These are phyloP conservation scores for Collybiopsis luxurians DNA, from an alignment of 768 basidiomycete species.

Conservation along the genomic window DNA sequence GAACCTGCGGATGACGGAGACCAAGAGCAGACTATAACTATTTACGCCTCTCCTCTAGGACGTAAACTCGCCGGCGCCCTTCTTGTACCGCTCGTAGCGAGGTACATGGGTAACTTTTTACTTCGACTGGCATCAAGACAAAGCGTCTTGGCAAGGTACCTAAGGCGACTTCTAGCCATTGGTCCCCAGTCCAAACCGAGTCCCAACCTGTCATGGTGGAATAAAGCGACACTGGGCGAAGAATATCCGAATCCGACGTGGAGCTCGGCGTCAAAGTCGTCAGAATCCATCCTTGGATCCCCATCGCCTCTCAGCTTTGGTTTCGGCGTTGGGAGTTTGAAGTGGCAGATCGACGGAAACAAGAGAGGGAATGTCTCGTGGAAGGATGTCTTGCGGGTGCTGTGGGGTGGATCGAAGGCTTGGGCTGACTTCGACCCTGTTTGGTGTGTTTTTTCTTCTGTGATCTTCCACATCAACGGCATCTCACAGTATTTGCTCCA, in stretches of 20 bases:
- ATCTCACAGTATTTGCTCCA: background rate
- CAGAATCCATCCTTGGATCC: background rate
- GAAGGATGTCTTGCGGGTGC: slow-evolving; percentile 30
- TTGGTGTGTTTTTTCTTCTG: slow-evolving; percentile 52
- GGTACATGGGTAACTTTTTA: slow-evolving; percentile 60
- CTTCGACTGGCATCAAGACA: slow-evolving; percentile 49
- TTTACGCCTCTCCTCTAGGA: slow-evolving; percentile 59
- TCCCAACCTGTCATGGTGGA: background rate
- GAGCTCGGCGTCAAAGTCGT: slow-evolving; percentile 18
- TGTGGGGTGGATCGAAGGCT: slow-evolving; percentile 22
- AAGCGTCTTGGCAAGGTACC: slow-evolving; percentile 9
- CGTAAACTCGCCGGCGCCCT: slow-evolving; percentile 69
- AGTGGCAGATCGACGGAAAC: background rate
- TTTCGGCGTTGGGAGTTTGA: slow-evolving; percentile 1
- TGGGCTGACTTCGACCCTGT: slow-evolving; percentile 35
- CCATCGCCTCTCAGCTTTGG: background rate
- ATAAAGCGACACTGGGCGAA: background rate
- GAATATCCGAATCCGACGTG: background rate
- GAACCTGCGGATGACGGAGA: slow-evolving; percentile 19
- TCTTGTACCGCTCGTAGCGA: slow-evolving; percentile 64
- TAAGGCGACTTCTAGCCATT: slow-evolving; percentile 30
- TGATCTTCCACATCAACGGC: slow-evolving; percentile 24
- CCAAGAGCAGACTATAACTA: slow-evolving; percentile 38
- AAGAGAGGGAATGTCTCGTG: slow-evolving; percentile 20
- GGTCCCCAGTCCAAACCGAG: slow-evolving; percentile 3